These are phyloP conservation scores for Myochromella boudieri DNA, from an alignment of 768 basidiomycete species.

Conservation along the genomic window DNA sequence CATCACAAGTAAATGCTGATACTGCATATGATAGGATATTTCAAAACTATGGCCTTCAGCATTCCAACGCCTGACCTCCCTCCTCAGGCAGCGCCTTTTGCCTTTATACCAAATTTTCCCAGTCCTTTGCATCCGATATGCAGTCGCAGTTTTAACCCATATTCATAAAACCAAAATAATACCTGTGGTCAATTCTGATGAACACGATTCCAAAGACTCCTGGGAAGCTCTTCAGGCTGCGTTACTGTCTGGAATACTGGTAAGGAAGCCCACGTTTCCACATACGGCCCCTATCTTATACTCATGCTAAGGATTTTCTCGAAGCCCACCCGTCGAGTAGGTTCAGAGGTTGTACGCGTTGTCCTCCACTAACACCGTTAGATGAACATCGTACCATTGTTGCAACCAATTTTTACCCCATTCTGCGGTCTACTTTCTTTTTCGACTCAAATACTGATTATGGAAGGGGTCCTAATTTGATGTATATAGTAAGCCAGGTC, in stretches of 20 bases:
- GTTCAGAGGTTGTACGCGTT: slow-evolving; percentile 1
- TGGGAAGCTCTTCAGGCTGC: slow-evolving; percentile 50
- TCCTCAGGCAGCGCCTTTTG: slow-evolving; percentile 42
- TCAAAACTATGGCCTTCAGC: slow-evolving; percentile 34
- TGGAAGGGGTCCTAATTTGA: slow-evolving; percentile 16
- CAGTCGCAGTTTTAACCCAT: slow-evolving; percentile 36
- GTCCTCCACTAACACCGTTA: slow-evolving; percentile 25
- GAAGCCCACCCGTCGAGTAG: slow-evolving; percentile 30
- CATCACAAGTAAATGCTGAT: background rate
- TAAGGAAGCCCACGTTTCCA: slow-evolving; percentile 20
- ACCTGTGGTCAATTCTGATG: slow-evolving; percentile 19
- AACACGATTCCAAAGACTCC: slow-evolving; percentile 15
- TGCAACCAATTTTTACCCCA: slow-evolving; percentile 23
- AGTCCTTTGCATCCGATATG: slow-evolving; percentile 37
- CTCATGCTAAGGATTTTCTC: slow-evolving; percentile 24
- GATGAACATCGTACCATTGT: slow-evolving; percentile 31
- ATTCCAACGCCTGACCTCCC: slow-evolving; percentile 34
- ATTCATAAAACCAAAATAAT: slow-evolving; percentile 39
- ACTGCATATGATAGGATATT: slow-evolving; percentile 33
- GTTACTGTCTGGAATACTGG: slow-evolving; percentile 54
- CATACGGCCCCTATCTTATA: background rate
- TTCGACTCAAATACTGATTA: slow-evolving; percentile 5
- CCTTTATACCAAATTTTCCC: slow-evolving; percentile 44
- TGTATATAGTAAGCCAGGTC: slow-evolving; percentile 21
- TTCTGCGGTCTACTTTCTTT: slow-evolving; percentile 22